These are phyloP conservation scores for Hordeum vulgare DNA, from an alignment of 176 grass and related monocot genomes.

Conservation along the genomic window DNA sequence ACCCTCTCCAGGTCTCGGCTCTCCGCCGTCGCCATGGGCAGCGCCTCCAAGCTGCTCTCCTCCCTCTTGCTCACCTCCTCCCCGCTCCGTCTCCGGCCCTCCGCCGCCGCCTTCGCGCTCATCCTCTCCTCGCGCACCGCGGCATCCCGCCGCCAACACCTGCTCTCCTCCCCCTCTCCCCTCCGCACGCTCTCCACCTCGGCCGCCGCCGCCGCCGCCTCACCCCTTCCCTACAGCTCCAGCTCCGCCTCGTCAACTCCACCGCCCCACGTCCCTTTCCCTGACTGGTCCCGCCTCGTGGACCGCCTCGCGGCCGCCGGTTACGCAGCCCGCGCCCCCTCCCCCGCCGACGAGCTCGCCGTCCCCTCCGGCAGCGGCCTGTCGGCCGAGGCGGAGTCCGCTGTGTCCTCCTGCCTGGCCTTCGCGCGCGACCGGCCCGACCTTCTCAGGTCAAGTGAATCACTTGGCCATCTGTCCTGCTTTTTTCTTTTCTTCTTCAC, in stretches of 20 bases:
- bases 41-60: conserved; percentile 57
- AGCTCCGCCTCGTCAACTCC: not conserved
- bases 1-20: not conserved
- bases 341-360: conserved; percentile 11
- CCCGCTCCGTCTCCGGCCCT: conserved; percentile 37
- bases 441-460: conserved; percentile 57
- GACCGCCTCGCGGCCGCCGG: conserved; percentile 44
- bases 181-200: conserved; percentile 17
- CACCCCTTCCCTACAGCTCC: conserved; percentile 14
- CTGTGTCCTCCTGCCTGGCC: conserved; percentile 44
- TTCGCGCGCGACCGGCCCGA: conserved; percentile 70
- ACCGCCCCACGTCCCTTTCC: conserved; percentile 13
- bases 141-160: conserved; percentile 22
- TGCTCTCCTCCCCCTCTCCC: not conserved
- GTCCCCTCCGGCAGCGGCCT: conserved; percentile 19
- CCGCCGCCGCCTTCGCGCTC: conserved; percentile 26
- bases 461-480: not conserved
- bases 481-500: not conserved
- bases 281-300: conserved; percentile 68
- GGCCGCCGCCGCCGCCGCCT: not conserved
- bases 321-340: conserved; percentile 23
- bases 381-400: conserved; percentile 34
- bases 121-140: conserved; percentile 28
- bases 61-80: conserved; percentile 54
- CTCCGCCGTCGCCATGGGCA: conserved; percentile 49